Evolutionary conservation across 228 moss, liverwort and hornwort species (phyloP).

Genomic region (Sphagnum magellanicum): DNA sequence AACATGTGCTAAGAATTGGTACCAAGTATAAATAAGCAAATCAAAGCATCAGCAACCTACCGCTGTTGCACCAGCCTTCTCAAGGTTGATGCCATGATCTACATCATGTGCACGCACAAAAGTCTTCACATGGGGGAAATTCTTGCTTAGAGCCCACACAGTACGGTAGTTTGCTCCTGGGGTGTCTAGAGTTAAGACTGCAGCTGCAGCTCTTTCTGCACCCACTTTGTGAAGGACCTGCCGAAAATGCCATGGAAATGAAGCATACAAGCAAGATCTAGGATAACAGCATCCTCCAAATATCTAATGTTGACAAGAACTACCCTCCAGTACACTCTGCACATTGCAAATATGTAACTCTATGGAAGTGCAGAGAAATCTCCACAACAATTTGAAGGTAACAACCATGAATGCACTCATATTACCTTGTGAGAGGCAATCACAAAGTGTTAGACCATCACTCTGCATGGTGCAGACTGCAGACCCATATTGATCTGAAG

Average conservation of each 20-base stretch:
- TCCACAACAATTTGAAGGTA: no score
- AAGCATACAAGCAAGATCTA: not conserved
- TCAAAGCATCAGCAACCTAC: constrained; percentile 22
- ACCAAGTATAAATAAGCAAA: not conserved
- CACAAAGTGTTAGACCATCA: no score
- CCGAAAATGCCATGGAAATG: not conserved
- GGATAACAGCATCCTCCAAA: not conserved
- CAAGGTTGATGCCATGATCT: constrained; percentile 77
- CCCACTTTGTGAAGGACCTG: constrained; percentile 88
- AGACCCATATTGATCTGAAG: no score
- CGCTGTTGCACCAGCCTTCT: constrained; percentile 91
- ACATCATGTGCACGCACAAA: constrained; percentile 96
- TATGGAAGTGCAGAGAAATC: no score
- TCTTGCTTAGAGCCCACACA: constrained; percentile 86
- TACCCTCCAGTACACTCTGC: no score
- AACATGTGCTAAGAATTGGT: no score
- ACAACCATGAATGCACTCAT: no score
- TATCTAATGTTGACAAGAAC: not conserved
- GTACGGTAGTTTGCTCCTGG: constrained; percentile 95
- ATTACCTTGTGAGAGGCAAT: no score
- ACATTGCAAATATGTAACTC: no score
- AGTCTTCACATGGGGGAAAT: constrained; percentile 79
- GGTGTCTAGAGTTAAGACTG: constrained; percentile 83
- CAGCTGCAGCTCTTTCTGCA: constrained; percentile 83
- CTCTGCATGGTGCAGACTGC: no score